Base-by-base conservation (phyloP, 345 rosid genomes). In the Adansonia digitata region DNA sequence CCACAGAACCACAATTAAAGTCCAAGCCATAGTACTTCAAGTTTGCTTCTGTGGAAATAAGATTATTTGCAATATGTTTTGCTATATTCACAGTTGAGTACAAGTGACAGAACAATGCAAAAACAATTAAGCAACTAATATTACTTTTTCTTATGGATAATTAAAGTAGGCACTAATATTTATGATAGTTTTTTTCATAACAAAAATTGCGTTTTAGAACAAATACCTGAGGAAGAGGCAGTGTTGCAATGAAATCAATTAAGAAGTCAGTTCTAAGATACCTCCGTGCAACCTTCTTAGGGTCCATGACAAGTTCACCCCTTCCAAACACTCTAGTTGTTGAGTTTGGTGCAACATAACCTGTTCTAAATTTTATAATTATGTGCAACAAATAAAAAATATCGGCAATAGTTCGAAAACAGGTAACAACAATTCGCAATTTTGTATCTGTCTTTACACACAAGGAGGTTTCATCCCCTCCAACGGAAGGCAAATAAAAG, bases 281-380 rank as follows among this genome's bases (percentile, higher is more conserved):
- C 79, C 86, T 88, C 82, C 75, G 57, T 15, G 97, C 94, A 65
- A 91, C 90, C 77, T 84, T 83, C 85, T 88, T 88, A 0, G 97
- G 89, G 78, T 92, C 94, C 97, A 87, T 92, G 61, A 94, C 97
- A 75, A 94, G 93, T 75, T 94, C 97, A 53, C 98, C 98, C 88
- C 94, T 89, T 45, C 97, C 97, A 78, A 94, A 94, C 46, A 94
- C 92, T 60, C 97, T 83, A 80, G 97, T 84, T 24, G 76, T 79
- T 0, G 86, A 83, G 77, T 88, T 91, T 0, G 97, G 97, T 0
- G 98, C 97, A 12, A 92, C 80, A 72, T 84, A 94, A 74, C 94
- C 98, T 0, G 98, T 94, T 81, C 98, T 88, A 74, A 94, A 92
- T 82, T 94, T 92, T 67, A 94, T 81, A 63, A 94, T 73, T 83